These are phyloP conservation scores for Penicillium sp. DNA, from an alignment of 2,329 filamentous ascomycete species.

Conservation along the genomic window DNA sequence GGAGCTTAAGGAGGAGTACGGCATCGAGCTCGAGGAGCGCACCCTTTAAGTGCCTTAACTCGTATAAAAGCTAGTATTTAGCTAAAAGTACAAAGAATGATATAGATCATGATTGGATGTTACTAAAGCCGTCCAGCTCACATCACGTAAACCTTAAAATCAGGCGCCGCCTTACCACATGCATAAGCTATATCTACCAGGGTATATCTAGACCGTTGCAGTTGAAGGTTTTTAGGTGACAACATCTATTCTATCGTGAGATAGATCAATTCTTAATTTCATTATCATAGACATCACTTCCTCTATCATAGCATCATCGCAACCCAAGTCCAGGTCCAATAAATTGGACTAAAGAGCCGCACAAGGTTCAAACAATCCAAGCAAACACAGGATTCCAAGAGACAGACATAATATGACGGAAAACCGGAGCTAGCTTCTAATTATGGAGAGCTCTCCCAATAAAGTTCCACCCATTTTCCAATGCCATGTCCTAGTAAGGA, in stretches of 20 bases:
- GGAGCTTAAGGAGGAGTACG: conserved; percentile 75
- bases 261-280: conserved; percentile 21
- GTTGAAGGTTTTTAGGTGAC: neutral
- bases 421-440: neutral
- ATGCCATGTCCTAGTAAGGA: neutral
- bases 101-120: conserved; percentile 13
- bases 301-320: conserved; percentile 29
- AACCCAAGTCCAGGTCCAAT: conserved; percentile 7
- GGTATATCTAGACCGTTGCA: neutral
- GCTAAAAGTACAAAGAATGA: conserved; percentile 13
- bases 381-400: neutral
- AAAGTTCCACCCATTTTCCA: neutral
- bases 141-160: too few relatives aligned
- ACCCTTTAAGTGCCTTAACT: conserved; percentile 34
- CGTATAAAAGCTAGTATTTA: neutral
- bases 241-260: neutral
- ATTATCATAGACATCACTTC: conserved; percentile 27
- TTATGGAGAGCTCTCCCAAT: neutral
- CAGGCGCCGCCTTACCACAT: too few relatives aligned
- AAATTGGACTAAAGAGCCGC: conserved; percentile 8
- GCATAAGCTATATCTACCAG: neutral
- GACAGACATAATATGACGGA: neutral
- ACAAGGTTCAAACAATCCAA: neutral
- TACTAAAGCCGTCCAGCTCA: neutral
- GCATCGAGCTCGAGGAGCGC: conserved; percentile 73